Evolutionary conservation across 2,329 filamentous ascomycete genomes (phyloP).

Genomic region (Xylaria polymorpha): DNA sequence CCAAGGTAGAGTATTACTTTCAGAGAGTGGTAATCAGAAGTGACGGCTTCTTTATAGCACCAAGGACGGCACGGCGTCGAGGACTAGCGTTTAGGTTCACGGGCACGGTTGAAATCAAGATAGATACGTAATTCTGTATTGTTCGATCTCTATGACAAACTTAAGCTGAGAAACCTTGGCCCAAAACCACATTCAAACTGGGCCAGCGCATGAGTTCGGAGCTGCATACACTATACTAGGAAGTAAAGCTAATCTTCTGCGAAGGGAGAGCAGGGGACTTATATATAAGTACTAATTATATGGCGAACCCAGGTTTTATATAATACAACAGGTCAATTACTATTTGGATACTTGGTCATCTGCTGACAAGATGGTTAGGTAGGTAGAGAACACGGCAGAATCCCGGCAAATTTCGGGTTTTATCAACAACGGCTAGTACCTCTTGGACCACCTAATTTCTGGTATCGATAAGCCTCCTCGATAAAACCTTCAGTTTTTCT

Average conservation of each 20-base stretch:
- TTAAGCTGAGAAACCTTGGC: not conserved
- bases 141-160: not conserved
- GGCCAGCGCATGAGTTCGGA: not conserved
- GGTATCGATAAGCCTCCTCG: conserved; percentile 24
- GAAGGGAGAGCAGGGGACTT: not conserved
- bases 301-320: no score
- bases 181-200: not conserved
- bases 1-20: no score
- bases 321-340: no score
- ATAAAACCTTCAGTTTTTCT: not conserved
- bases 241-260: no score
- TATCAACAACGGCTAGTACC: not conserved
- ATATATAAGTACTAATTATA: not conserved
- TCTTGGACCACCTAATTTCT: not conserved
- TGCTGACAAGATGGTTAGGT: conserved; percentile 6
- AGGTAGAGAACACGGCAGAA: conserved; percentile 8
- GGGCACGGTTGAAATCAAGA: not conserved
- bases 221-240: not conserved
- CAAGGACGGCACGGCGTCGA: not conserved
- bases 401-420: conserved; percentile 23
- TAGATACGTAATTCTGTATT: not conserved
- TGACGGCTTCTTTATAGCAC: not conserved
- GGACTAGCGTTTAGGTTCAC: no score
- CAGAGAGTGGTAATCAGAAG: not conserved
- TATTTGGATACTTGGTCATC: no score